phyloP scores from a whole-genome alignment of 352 stramenopile genomes.

The Globisporangium mamillatum region DNA sequence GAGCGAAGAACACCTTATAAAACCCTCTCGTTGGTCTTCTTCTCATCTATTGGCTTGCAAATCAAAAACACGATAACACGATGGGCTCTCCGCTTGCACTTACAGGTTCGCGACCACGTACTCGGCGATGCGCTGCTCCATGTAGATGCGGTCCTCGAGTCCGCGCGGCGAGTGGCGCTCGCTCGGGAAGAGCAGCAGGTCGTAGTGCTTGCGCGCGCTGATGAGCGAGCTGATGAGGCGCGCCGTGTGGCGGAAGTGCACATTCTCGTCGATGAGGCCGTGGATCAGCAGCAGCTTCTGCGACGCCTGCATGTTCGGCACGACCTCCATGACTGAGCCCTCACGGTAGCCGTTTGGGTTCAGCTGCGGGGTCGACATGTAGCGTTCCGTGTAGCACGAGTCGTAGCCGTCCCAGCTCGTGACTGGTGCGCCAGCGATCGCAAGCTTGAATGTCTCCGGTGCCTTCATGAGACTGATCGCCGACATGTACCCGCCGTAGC shows the following conservation, averaged over 20 bases:
- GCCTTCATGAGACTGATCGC: slow-evolving; percentile 96
- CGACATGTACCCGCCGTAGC: slow-evolving; percentile 97
- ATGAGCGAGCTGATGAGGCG: slow-evolving; percentile 96
- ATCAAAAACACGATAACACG: neutral
- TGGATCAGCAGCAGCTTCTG: slow-evolving; percentile 95
- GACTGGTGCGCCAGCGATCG: slow-evolving; percentile 94
- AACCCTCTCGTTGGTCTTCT: neutral
- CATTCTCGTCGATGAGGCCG: slow-evolving; percentile 97
- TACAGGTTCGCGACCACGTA: slow-evolving; percentile 79
- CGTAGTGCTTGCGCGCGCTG: slow-evolving; percentile 92
- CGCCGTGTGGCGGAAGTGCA: slow-evolving; percentile 97
- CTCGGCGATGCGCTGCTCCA: slow-evolving; percentile 93
- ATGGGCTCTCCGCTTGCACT: neutral
- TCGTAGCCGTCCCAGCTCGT: slow-evolving; percentile 98
- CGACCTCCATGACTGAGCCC: slow-evolving; percentile 91
- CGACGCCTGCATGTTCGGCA: slow-evolving; percentile 84
- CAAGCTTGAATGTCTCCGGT: slow-evolving; percentile 94
- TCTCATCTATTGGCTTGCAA: slow-evolving; percentile 6
- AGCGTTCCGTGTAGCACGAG: slow-evolving; percentile 98
- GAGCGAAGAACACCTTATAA: slow-evolving; percentile 1
- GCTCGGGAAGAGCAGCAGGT: slow-evolving; percentile 95
- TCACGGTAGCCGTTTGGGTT: slow-evolving; percentile 91
- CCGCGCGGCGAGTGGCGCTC: slow-evolving; percentile 95
- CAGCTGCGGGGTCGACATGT: slow-evolving; percentile 94
- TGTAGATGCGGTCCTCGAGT: slow-evolving; percentile 92